These are phyloP conservation scores for Ballota nigra DNA, from an alignment of 257 asterid species.

Conservation along the genomic window DNA sequence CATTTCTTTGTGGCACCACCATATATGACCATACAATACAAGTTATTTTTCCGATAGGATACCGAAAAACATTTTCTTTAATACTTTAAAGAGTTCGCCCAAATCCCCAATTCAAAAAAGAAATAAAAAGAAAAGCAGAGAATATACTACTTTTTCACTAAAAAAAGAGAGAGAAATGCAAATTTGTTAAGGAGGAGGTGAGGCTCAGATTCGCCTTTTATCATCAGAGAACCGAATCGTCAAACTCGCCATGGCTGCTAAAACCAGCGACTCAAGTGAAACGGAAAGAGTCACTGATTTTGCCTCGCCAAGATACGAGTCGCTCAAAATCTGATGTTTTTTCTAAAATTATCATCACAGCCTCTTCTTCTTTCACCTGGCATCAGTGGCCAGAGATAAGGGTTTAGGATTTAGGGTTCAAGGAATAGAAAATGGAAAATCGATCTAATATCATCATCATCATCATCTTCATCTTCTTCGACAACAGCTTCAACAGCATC, in stretches of 20 bases:
- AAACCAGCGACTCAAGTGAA: slow-evolving; percentile 21
- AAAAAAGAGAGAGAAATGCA: neutral
- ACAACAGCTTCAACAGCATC: neutral
- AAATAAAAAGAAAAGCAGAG: too few species aligned
- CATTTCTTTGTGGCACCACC: too few species aligned
- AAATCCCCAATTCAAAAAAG: too few species aligned
- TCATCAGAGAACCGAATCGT: slow-evolving; percentile 18
- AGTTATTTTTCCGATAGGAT: too few species aligned
- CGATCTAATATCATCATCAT: neutral
- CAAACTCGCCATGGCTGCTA: slow-evolving; percentile 40
- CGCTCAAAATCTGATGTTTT: slow-evolving; percentile 34
- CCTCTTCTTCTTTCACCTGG: too few species aligned
- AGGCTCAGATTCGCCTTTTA: slow-evolving; percentile 32
- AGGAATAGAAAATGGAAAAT: neutral
- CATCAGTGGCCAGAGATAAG: neutral
- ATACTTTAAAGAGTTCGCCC: too few species aligned
- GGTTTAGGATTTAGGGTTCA: slow-evolving; percentile 23
- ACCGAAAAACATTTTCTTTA: too few species aligned
- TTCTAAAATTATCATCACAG: slow-evolving; percentile 25
- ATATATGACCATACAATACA: too few species aligned
- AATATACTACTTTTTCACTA: too few species aligned
- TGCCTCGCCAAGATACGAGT: slow-evolving; percentile 39
- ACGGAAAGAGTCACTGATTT: slow-evolving; percentile 15
- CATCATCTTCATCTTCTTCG: neutral
- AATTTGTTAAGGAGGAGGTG: neutral